Percentiles rank a stretch among this genome's conserved stretches.
These are phyloP conservation scores for Xylaria intraflava DNA, from an alignment of 495 filamentous ascomycete species.

Conservation along the genomic window DNA sequence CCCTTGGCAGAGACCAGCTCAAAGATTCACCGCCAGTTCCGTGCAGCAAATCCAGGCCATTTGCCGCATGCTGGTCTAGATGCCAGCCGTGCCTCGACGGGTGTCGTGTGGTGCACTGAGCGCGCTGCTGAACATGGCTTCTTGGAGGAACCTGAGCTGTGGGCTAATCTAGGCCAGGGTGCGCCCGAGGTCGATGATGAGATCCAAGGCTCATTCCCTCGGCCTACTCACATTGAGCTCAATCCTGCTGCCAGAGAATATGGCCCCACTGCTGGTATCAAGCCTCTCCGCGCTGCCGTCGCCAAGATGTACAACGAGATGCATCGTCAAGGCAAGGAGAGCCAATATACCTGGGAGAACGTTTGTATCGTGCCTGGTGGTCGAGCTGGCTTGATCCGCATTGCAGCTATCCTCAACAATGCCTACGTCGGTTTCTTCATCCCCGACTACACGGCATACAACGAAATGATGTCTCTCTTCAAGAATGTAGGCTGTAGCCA, in stretches of 20 bases:
- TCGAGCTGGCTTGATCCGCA: conserved; percentile 84
- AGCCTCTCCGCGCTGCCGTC: conserved; percentile 81
- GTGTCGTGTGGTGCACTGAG: conserved; percentile 84
- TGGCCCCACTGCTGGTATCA: conserved; percentile 90
- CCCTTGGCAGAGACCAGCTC: conserved; percentile 61
- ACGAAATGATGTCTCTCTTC: conserved; percentile 92
- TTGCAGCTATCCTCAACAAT: conserved; percentile 89
- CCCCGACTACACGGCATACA: conserved; percentile 74
- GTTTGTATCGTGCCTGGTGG: conserved; percentile 97
- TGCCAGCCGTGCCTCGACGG: conserved; percentile 71
- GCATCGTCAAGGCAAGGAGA: conserved; percentile 80
- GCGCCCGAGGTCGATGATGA: conserved; percentile 92
- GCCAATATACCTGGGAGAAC: conserved; percentile 96
- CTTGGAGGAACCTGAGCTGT: conserved; percentile 68
- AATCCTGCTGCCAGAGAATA: conserved; percentile 75
- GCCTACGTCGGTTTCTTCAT: conserved; percentile 87
- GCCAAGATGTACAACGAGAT: conserved; percentile 89
- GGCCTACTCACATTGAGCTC: conserved; percentile 77
- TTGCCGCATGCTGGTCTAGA: conserved; percentile 85
- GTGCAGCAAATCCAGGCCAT: conserved; percentile 79
- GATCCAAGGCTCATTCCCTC: conserved; percentile 80
- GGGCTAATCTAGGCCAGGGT: conserved; percentile 94
- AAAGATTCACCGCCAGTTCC: conserved; percentile 79
- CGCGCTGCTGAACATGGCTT: conserved; percentile 74
- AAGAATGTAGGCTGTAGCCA: conserved; percentile 55